phyloP scores from a whole-genome alignment of 306 rosid genomes.

The Castanea mollissima region DNA sequence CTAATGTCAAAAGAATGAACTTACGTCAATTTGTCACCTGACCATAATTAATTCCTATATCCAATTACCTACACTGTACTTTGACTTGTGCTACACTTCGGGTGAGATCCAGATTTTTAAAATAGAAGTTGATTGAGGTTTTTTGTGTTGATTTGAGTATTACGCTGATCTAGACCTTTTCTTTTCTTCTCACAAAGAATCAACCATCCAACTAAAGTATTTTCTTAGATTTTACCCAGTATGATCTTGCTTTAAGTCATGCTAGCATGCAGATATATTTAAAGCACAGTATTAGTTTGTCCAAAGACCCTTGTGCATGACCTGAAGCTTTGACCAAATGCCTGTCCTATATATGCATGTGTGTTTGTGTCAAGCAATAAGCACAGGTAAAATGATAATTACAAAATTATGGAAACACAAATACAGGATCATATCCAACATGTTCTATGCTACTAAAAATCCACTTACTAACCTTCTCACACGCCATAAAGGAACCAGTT shows the following conservation, averaged over 20 bases:
- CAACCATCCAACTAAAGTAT: neutral
- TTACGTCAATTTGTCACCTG: neutral
- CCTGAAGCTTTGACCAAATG: neutral
- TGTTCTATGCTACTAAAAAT: neutral
- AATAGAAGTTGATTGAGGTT: neutral
- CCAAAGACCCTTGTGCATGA: too few relatives aligned
- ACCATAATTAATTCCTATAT: neutral
- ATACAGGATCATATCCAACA: neutral
- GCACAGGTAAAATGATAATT: neutral
- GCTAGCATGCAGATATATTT: too few relatives aligned
- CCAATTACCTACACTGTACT: neutral
- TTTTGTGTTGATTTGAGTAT: neutral
- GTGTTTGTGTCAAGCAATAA: neutral
- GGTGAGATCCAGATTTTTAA: neutral
- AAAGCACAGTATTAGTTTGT: too few relatives aligned
- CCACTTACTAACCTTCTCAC: constrained; percentile 76
- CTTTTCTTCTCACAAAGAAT: neutral
- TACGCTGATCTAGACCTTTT: neutral
- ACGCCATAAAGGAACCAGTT: constrained; percentile 73
- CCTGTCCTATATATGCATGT: neutral
- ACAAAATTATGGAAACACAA: neutral
- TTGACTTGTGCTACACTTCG: neutral
- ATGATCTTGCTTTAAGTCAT: too few relatives aligned
- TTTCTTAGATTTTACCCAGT: too few relatives aligned
- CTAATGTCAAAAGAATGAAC: neutral